Conservation (phyloP, 768 basidiomycete genomes). For the Cystobasidium tubakii region DNA sequence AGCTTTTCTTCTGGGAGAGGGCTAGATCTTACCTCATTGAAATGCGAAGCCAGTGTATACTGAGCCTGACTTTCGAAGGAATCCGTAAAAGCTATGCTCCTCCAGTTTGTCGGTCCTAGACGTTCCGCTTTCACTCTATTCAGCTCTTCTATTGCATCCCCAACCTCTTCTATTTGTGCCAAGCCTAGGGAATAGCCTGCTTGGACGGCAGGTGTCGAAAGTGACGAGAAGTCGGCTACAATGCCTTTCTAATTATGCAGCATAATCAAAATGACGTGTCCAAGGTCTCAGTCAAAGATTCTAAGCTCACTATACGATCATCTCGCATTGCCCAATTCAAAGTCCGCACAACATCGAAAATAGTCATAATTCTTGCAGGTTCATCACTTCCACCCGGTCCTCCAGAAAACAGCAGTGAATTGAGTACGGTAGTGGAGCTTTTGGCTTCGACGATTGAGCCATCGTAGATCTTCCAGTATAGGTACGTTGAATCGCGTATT, state of each 20-base stretch:
- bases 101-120: constrained; percentile 40
- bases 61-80: constrained; percentile 44
- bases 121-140: constrained; percentile 41
- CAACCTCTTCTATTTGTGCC: constrained; percentile 46
- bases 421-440: constrained; percentile 34
- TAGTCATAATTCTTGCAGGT: constrained; percentile 43
- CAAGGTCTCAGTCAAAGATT: background rate
- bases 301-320: constrained; percentile 41
- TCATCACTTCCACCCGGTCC: constrained; percentile 40
- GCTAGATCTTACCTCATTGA: background rate
- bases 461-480: constrained; percentile 47
- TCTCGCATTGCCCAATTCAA: constrained; percentile 44
- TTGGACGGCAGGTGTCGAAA: constrained; percentile 18
- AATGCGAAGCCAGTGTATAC: constrained; percentile 42
- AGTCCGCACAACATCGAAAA: constrained; percentile 45
- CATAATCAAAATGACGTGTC: background rate
- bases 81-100: constrained; percentile 45
- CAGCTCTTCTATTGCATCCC: constrained; percentile 43
- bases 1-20: background rate
- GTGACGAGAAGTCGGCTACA: constrained; percentile 46
- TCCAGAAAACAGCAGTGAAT: constrained; percentile 40
- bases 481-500: constrained; percentile 38
- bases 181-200: constrained; percentile 39
- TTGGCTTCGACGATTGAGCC: constrained; percentile 45
- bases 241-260: constrained; percentile 41